Evolutionary conservation across 768 basidiomycete species (phyloP).

Genomic region (Baorangia bicolor): DNA sequence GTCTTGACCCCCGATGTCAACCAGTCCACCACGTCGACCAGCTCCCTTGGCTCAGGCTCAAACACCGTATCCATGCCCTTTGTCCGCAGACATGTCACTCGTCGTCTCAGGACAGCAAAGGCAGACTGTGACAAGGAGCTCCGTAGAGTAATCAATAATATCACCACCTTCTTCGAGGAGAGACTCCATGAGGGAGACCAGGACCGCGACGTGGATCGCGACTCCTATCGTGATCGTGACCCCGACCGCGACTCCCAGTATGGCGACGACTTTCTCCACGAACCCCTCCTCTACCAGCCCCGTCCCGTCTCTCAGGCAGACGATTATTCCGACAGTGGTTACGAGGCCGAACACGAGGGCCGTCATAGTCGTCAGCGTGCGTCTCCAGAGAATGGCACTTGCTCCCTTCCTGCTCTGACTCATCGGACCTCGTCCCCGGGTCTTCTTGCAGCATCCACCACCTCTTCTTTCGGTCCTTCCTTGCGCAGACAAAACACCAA

Average conservation of each 20-base stretch:
- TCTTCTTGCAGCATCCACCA: constrained; percentile 62
- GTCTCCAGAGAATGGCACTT: constrained; percentile 49
- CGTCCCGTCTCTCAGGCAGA: constrained; percentile 59
- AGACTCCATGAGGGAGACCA: constrained; percentile 76
- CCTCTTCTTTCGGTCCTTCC: constrained; percentile 61
- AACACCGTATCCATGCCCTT: constrained; percentile 91
- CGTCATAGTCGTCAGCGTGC: constrained; percentile 75
- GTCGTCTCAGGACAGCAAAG: constrained; percentile 92
- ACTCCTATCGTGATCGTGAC: constrained; percentile 47
- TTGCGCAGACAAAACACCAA: constrained; percentile 63
- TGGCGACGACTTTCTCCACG: constrained; percentile 59
- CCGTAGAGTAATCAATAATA: constrained; percentile 87
- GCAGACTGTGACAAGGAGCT: constrained; percentile 96
- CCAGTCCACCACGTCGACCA: constrained; percentile 18
- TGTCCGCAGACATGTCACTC: constrained; percentile 88
- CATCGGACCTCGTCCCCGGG: constrained; percentile 56
- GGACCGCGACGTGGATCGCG: constrained; percentile 61
- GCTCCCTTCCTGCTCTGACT: constrained; percentile 43
- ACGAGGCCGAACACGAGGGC: constrained; percentile 66
- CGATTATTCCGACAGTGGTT: constrained; percentile 80
- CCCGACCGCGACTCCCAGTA: constrained; percentile 58
- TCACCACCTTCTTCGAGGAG: constrained; percentile 94
- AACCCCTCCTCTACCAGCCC: constrained; percentile 59
- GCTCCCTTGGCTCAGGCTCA: constrained; percentile 48
- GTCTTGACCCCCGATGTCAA: constrained; percentile 66